Percentiles rank a stretch among this genome's conserved stretches.
These are phyloP conservation scores for Ramularia endophylla DNA, from an alignment of 2,329 filamentous ascomycete genomes.

Conservation along the genomic window DNA sequence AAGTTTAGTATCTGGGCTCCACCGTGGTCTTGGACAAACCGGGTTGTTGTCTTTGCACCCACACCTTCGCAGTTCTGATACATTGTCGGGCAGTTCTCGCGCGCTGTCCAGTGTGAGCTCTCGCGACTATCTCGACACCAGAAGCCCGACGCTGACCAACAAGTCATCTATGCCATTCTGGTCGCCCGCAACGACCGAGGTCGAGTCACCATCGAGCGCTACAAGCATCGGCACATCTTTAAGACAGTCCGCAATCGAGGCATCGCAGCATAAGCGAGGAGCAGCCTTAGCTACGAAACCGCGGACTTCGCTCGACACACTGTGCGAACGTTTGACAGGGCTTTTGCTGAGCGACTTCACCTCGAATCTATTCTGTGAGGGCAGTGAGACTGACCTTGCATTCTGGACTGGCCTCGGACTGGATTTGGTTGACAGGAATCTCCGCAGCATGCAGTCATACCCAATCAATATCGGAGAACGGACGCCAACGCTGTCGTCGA, in stretches of 20 bases:
- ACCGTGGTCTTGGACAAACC: constrained; percentile 9
- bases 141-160: constrained; percentile 63
- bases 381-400: constrained; percentile 90
- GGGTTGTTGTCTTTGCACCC: constrained; percentile 18
- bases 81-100: constrained; percentile 22
- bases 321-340: constrained; percentile 66
- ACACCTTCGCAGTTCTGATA: constrained; percentile 20
- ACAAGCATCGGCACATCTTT: constrained; percentile 48
- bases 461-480: constrained; percentile 13
- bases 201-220: constrained; percentile 57
- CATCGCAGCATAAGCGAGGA: constrained; percentile 5
- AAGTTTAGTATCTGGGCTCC: constrained; percentile 8
- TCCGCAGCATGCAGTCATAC: constrained; percentile 10
- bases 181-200: constrained; percentile 72
- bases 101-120: constrained; percentile 28
- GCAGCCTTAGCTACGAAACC: constrained; percentile 31
- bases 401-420: constrained; percentile 58
- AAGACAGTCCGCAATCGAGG: constrained; percentile 12
- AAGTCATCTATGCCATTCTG: constrained; percentile 79
- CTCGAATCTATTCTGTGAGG: constrained; percentile 75
- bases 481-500: constrained; percentile 11
- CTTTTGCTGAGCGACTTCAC: constrained; percentile 85
- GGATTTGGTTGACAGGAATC: constrained; percentile 28
- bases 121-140: constrained; percentile 63
- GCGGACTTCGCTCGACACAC: constrained; percentile 43